A percentile compares a stretch with the other conserved stretches of the same genome.
These are phyloP conservation scores for Podaxis sp. DNA, from an alignment of 768 basidiomycete genomes.

Conservation along the genomic window DNA sequence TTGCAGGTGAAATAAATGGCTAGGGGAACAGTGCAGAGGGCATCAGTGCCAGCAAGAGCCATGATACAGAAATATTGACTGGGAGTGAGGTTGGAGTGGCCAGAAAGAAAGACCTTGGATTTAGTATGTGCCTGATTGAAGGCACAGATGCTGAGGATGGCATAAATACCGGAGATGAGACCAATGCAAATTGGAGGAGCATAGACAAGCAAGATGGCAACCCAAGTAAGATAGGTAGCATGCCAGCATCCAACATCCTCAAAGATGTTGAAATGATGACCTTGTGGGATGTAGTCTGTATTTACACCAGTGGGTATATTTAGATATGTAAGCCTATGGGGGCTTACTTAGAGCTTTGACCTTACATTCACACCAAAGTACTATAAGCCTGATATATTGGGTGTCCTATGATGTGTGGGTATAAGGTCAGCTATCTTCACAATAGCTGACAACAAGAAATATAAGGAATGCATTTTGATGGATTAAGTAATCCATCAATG, in stretches of 20 bases:
- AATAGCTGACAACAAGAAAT: too few species aligned
- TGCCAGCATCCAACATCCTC: slow-evolving; percentile 60
- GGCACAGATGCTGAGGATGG: slow-evolving; percentile 36
- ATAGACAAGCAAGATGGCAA: slow-evolving; percentile 43
- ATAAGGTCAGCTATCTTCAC: too few species aligned
- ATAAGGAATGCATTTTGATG: too few species aligned
- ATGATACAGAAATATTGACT: slow-evolving; percentile 60
- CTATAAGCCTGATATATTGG: too few species aligned
- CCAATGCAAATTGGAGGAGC: slow-evolving; percentile 42
- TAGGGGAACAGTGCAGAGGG: slow-evolving; percentile 47
- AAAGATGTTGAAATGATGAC: slow-evolving; percentile 59
- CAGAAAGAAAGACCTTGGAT: slow-evolving; percentile 43
- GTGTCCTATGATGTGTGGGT: too few species aligned
- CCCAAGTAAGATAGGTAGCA: slow-evolving; percentile 44
- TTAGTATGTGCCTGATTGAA: slow-evolving; percentile 41
- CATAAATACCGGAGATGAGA: slow-evolving; percentile 37
- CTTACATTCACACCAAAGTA: too few species aligned
- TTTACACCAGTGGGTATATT: slow-evolving; percentile 13
- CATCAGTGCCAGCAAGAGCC: slow-evolving; percentile 47
- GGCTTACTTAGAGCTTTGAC: too few species aligned
- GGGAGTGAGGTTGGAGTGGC: slow-evolving; percentile 40
- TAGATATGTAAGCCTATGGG: too few species aligned
- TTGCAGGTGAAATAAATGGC: slow-evolving; percentile 36
- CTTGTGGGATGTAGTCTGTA: slow-evolving; percentile 51
- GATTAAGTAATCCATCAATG: too few species aligned